Conservation (phyloP, 2,329 filamentous ascomycete genomes). For the Hypomyces rosellus region DNA sequence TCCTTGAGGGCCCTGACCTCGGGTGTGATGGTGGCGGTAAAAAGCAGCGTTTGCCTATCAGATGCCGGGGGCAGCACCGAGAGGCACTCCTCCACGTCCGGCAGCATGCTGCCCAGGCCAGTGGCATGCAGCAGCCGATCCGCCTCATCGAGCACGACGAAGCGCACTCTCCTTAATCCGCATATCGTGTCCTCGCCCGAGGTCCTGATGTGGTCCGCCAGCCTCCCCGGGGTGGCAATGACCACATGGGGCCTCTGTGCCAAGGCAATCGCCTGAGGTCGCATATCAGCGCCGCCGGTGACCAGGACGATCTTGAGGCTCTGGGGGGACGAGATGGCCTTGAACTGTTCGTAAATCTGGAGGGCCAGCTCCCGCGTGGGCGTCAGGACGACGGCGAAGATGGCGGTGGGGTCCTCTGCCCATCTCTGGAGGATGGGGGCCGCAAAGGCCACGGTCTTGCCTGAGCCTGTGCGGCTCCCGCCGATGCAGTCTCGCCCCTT, state of each 20-base stretch:
- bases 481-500: constrained; percentile 92
- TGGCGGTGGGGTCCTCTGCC: constrained; percentile 85
- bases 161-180: constrained; percentile 70
- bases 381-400: constrained; percentile 84
- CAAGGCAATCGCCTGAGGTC: constrained; percentile 78
- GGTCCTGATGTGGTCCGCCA: constrained; percentile 88
- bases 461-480: constrained; percentile 88
- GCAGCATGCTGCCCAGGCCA: constrained; percentile 80
- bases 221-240: constrained; percentile 85
- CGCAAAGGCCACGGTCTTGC: constrained; percentile 94
- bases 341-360: constrained; percentile 94
- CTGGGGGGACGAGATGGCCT: constrained; percentile 82
- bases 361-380: constrained; percentile 87
- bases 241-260: constrained; percentile 80
- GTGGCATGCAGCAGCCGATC: constrained; percentile 75
- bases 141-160: constrained; percentile 92
- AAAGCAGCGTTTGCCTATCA: constrained; percentile 85
- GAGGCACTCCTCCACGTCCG: constrained; percentile 85
- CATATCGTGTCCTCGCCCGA: constrained; percentile 88
- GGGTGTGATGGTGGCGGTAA: constrained; percentile 91
- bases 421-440: constrained; percentile 91
- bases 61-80: constrained; percentile 69
- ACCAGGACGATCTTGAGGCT: constrained; percentile 83
- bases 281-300: constrained; percentile 90
- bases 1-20: constrained; percentile 85